Percentiles rank a stretch among this genome's conserved stretches.
These are phyloP conservation scores for Lolium perenne DNA, from an alignment of 176 grass and related monocot genomes.

Conservation along the genomic window DNA sequence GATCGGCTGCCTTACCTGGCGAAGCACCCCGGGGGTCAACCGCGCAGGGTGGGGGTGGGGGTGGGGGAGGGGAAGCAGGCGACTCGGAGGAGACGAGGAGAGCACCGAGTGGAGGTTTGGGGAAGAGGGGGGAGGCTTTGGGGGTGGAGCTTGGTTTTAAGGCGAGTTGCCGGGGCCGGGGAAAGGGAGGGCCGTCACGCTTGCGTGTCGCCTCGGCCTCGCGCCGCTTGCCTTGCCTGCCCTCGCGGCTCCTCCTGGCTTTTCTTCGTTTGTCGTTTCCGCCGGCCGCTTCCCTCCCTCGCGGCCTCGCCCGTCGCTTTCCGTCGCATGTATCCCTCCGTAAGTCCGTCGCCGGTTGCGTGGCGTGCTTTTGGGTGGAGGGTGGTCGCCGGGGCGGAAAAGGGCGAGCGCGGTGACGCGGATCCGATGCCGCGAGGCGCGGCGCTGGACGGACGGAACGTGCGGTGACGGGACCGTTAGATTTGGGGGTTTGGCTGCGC, in stretches of 20 bases:
- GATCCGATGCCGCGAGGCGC: not conserved
- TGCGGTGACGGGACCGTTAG: not conserved
- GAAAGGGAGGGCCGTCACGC: not conserved
- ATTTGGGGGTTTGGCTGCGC: not conserved
- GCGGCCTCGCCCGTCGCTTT: not conserved
- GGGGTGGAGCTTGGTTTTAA: slow-evolving; percentile 16
- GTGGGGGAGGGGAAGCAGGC: not conserved
- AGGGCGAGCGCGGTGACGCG: not conserved
- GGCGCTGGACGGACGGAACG: not conserved
- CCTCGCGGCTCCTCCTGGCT: not conserved
- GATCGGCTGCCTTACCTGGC: slow-evolving; percentile 22
- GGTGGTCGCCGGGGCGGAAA: not conserved
- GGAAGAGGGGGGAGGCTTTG: slow-evolving; percentile 4
- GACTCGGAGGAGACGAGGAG: not conserved
- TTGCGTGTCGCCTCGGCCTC: slow-evolving; percentile 5
- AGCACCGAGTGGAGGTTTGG: slow-evolving; percentile 28
- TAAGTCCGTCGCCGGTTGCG: not conserved
- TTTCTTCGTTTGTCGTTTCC: not conserved
- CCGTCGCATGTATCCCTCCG: slow-evolving; percentile 9
- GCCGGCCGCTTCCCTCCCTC: not conserved
- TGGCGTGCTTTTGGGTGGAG: not conserved
- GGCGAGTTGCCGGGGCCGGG: not conserved
- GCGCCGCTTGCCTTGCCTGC: not conserved
- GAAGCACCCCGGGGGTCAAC: slow-evolving; percentile 3
- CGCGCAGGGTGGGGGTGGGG: not conserved